These are phyloP conservation scores for Odontarrhena argentea DNA, from an alignment of 345 rosid genomes.

Conservation along the genomic window DNA sequence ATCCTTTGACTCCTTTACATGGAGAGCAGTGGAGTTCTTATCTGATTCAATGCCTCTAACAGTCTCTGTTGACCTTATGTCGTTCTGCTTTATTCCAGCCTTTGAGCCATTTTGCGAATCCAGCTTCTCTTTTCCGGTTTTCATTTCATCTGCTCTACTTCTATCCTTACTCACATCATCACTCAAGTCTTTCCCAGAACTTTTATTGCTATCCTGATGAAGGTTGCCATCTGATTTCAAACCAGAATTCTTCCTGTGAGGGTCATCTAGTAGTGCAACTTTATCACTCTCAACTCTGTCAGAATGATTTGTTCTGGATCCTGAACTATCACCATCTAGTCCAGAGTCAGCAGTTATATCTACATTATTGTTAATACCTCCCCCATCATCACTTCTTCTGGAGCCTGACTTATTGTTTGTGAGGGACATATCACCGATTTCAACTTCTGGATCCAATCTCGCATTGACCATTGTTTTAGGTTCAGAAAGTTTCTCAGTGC, in stretches of 20 bases:
- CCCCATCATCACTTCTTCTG: constrained; percentile 36
- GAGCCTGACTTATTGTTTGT: constrained; percentile 35
- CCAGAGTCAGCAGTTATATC: constrained; percentile 37
- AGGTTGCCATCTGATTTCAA: constrained; percentile 45
- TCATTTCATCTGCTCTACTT: constrained; percentile 49
- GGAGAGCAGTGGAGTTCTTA: constrained; percentile 47
- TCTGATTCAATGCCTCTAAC: constrained; percentile 56
- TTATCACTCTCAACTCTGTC: constrained; percentile 36
- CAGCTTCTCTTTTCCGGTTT: constrained; percentile 53
- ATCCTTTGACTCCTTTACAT: constrained; percentile 56
- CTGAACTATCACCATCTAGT: constrained; percentile 37
- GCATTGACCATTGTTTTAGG: constrained; percentile 47
- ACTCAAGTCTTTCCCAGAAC: constrained; percentile 44
- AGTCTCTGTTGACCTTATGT: constrained; percentile 49
- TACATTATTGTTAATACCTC: constrained; percentile 33
- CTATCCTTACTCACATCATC: constrained; percentile 43
- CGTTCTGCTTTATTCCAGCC: constrained; percentile 51
- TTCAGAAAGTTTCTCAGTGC: constrained; percentile 41
- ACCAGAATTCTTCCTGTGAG: constrained; percentile 45
- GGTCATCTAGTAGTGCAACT: constrained; percentile 39
- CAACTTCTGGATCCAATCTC: constrained; percentile 38
- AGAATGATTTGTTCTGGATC: constrained; percentile 36
- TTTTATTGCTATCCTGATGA: constrained; percentile 48
- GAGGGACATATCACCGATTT: constrained; percentile 33
- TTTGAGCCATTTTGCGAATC: constrained; percentile 53